Conservation (phyloP, 768 basidiomycete genomes). For the Tricholoma terreum region DNA sequence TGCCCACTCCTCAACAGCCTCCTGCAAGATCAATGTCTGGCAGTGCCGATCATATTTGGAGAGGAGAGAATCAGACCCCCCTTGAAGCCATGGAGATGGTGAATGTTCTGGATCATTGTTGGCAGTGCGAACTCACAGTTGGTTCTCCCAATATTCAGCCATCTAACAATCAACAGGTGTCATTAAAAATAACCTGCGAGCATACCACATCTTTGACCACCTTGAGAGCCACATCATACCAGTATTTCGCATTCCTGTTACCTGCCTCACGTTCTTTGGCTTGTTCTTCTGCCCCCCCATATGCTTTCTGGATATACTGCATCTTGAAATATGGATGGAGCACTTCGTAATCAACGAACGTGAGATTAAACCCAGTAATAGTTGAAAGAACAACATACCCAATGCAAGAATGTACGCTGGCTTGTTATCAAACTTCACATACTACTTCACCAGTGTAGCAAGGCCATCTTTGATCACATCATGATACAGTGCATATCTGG, state of each 20-base stretch:
- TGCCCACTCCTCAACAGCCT: not conserved
- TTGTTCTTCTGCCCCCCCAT: conserved; percentile 13
- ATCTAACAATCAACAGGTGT: not conserved
- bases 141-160: not conserved
- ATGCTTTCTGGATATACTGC: conserved; percentile 9
- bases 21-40: not conserved
- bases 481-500: not conserved
- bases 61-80: not conserved
- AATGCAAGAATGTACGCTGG: too few species aligned
- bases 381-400: too few species aligned
- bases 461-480: conserved; percentile 18
- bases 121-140: not conserved
- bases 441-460: conserved; percentile 20
- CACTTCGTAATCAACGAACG: not conserved
- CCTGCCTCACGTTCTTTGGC: not conserved
- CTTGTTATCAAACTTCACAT: too few species aligned
- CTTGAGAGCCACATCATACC: conserved; percentile 6
- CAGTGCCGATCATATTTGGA: not conserved
- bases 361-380: not conserved
- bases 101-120: not conserved
- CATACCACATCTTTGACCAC: not conserved
- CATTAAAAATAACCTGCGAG: conserved; percentile 24
- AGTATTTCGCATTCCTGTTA: conserved; percentile 7
- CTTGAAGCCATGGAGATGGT: not conserved
- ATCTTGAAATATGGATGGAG: not conserved